Percentiles rank a stretch among this genome's conserved stretches.
Conservation (phyloP, 768 basidiomycete species). For the Trametes meyenii region DNA sequence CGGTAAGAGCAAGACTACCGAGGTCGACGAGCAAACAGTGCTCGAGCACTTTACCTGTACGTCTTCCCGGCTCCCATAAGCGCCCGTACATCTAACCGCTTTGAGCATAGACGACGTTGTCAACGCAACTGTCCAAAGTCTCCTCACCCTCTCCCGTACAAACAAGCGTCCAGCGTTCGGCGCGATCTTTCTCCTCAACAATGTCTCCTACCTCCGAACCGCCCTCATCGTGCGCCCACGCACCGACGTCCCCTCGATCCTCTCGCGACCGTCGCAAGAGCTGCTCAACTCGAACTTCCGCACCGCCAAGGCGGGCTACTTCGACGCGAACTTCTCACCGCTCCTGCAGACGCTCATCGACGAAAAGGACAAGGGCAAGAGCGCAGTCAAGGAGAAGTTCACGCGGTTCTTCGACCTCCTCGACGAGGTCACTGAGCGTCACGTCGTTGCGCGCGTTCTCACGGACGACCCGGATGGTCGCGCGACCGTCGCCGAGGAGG, state of each 20-base stretch:
- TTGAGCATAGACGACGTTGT: conserved; percentile 68
- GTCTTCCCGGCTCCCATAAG: conserved; percentile 32
- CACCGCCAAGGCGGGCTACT: conserved; percentile 82
- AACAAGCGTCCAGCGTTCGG: conserved; percentile 65
- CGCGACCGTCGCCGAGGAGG: conserved; percentile 67
- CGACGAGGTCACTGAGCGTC: conserved; percentile 79
- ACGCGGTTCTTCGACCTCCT: conserved; percentile 79
- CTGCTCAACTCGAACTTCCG: conserved; percentile 70
- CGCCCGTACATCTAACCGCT: not conserved
- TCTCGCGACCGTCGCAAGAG: conserved; percentile 66
- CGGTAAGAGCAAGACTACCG: conserved; percentile 52
- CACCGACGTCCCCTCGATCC: conserved; percentile 48
- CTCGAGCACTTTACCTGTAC: conserved; percentile 77
- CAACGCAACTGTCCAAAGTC: conserved; percentile 58
- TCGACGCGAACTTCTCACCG: conserved; percentile 80
- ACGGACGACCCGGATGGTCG: conserved; percentile 69
- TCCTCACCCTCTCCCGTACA: conserved; percentile 64
- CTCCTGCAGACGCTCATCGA: conserved; percentile 64
- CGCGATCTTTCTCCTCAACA: conserved; percentile 81
- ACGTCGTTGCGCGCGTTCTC: conserved; percentile 66
- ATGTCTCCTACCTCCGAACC: conserved; percentile 68
- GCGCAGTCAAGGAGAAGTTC: conserved; percentile 79
- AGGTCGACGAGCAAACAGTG: conserved; percentile 59
- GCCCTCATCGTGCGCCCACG: conserved; percentile 57
- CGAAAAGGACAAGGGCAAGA: conserved; percentile 54